Conservation (phyloP, 2,329 filamentous ascomycete genomes). For the Akanthomyces muscarius region DNA sequence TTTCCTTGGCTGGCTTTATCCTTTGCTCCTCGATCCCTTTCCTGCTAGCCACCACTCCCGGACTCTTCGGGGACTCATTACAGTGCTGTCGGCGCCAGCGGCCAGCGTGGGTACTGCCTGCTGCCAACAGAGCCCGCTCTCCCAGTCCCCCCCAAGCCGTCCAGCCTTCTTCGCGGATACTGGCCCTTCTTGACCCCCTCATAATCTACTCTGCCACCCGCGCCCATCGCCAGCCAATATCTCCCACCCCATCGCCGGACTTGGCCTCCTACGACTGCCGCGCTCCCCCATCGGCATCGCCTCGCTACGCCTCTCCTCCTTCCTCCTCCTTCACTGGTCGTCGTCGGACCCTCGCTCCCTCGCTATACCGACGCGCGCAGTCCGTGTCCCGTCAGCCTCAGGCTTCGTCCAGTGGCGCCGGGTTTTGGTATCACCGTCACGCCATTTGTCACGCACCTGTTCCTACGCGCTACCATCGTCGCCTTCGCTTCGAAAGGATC, state of each 20-base stretch:
- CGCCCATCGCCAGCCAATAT: conserved; percentile 13
- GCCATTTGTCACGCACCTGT: conserved; percentile 13
- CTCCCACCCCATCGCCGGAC: conserved; percentile 12
- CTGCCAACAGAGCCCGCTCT: background rate
- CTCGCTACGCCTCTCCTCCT: conserved; percentile 8
- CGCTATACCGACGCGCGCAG: conserved; percentile 14
- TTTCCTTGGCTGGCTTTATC: background rate
- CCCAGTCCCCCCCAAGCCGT: background rate
- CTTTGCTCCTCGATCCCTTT: background rate
- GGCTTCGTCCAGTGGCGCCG: conserved; percentile 9
- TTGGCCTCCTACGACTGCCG: conserved; percentile 2
- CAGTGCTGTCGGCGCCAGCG: conserved; percentile 3
- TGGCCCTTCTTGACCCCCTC: conserved; percentile 12
- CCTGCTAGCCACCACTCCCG: background rate
- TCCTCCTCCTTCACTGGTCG: background rate
- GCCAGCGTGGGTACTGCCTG: background rate
- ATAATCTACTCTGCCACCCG: conserved; percentile 15
- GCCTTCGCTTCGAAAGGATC: conserved; percentile 14
- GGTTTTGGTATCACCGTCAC: conserved; percentile 15
- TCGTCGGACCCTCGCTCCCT: conserved; percentile 2
- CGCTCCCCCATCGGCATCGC: conserved; percentile 9
- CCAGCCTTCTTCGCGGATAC: conserved; percentile 10
- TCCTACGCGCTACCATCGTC: conserved; percentile 18
- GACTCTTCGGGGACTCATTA: background rate
- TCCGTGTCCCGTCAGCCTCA: conserved; percentile 9